phyloP scores from a whole-genome alignment of 345 rosid genomes.

The Pugionium cornutum region DNA sequence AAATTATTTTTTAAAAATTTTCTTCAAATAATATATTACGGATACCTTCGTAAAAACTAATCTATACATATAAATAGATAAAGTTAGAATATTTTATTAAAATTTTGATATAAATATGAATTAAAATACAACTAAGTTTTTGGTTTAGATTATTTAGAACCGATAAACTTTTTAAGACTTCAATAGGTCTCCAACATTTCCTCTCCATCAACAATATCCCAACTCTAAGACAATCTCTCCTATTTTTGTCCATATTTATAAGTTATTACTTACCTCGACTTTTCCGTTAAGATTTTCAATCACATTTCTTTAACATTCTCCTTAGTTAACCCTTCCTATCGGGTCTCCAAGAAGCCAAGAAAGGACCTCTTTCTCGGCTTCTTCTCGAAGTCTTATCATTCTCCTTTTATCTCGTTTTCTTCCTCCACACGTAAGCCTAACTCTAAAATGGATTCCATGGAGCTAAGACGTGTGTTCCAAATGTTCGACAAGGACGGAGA shows the following conservation, averaged over 20 bases:
- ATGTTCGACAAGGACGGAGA: conserved; percentile 85
- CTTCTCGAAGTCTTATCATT: conserved; percentile 35
- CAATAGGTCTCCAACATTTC: conserved; percentile 16
- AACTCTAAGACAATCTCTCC: conserved; percentile 28
- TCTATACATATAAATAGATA: no score
- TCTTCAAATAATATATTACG: no score
- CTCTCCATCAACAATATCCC: conserved; percentile 34
- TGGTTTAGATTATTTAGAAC: conserved; percentile 5
- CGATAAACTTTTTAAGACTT: conserved; percentile 6
- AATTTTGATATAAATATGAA: not conserved
- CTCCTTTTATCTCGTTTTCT: conserved; percentile 13
- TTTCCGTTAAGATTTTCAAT: conserved; percentile 22
- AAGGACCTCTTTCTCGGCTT: conserved; percentile 34
- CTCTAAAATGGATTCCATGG: conserved; percentile 52
- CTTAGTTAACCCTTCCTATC: conserved; percentile 9
- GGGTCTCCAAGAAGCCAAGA: conserved; percentile 43
- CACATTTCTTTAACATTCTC: conserved; percentile 17
- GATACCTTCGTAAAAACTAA: no score
- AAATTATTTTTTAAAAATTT: no score
- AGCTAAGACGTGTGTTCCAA: conserved; percentile 64
- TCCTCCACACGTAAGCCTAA: conserved; percentile 27
- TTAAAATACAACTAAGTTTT: not conserved
- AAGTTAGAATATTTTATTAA: not conserved
- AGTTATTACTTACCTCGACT: conserved; percentile 23
- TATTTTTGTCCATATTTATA: conserved; percentile 32